Base-by-base conservation (phyloP, 129 eudicot species). In the Ambrosia trifida region DNA sequence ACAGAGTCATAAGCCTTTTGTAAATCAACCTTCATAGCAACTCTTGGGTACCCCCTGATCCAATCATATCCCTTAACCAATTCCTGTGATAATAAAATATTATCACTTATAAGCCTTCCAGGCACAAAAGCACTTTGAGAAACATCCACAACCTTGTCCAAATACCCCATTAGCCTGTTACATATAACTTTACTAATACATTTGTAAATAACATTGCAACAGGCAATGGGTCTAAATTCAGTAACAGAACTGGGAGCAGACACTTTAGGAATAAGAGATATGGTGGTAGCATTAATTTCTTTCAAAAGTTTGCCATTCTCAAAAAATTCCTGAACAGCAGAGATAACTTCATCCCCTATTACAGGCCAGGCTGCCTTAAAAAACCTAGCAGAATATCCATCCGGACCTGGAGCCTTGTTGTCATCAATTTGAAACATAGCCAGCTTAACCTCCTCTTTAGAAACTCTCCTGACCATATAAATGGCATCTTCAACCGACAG, bases 191-290 rank as follows among this genome's bases (percentile, higher is more conserved):
- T 49, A 1, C 19, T 18, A 7, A 54, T 54, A 11, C 62, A 54
- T 17, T 52, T 52, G 11, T 17, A 17, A 4, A 52, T 4, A 1
- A 17, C 59, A 17, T 52, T 52, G 31, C 62, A 54, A 7, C 62
- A 54, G 0, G 62, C 31, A 8, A 57, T 57, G 3, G 64, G 64
- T 1, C 64, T 10, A 3, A 20, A 57, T 0, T 57, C 38, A 2
- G 5, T 4, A 0, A 57, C 64, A 10, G 3, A 3, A 1, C 3
- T 3, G 0, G 40, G 16, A 1, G 1, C 11, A 0, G 2, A 0
- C 3, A n/a, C 2, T 5, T 24, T 57, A 57, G 64, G 64, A 3
- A 57, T n/a, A 0, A 57, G 1, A 9, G 64, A 28, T 0, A 57
- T 57, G 0, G 24, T 24, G 11, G 64, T 57, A 0, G 33, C n/a